These are phyloP conservation scores for Zea mays DNA, from an alignment of 176 grass and related monocot genomes.

Conservation along the genomic window Zm-B73-REFERENCE-NAM-5.0 NC_050104.1:97816501-97817000, in stretches of 20 bases:
- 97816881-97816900: background rate
- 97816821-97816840: background rate
- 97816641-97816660: background rate
- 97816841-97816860: slow-evolving; percentile 25
- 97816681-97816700: slow-evolving; percentile 17
- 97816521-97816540: slow-evolving; percentile 81
- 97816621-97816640: background rate
- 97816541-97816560: slow-evolving; percentile 70
- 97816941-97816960: slow-evolving; percentile 71
- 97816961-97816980: slow-evolving; percentile 81
- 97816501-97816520: slow-evolving; percentile 41
- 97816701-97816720: slow-evolving; percentile 62
- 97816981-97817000: slow-evolving; percentile 77
- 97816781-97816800: slow-evolving; percentile 86
- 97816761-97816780: slow-evolving; percentile 74
- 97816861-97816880: background rate
- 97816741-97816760: slow-evolving; percentile 59
- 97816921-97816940: slow-evolving; percentile 73
- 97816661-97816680: background rate
- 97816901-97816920: slow-evolving; percentile 55
- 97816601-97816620: slow-evolving; percentile 54
- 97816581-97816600: slow-evolving; percentile 50
- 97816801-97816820: slow-evolving; percentile 39
- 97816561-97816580: slow-evolving; percentile 50
- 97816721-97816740: slow-evolving; percentile 62